Base-by-base conservation (phyloP, 164 flowering plant species). In the Umbilicus rupestris region DNA sequence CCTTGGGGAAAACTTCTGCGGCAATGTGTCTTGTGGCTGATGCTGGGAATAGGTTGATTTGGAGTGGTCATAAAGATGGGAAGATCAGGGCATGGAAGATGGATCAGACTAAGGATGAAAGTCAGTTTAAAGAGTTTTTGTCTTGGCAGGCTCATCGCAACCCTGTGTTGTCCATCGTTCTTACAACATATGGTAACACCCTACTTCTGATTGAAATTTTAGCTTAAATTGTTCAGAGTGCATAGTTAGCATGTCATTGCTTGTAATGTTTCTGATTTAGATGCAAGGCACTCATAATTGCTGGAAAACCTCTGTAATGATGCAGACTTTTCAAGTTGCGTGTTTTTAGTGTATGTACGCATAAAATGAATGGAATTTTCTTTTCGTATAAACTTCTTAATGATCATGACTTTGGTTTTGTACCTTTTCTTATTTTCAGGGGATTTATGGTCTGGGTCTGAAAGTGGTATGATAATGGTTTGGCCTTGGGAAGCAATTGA, bases 401-500 rank as follows among this genome's bases (percentile, higher is more conserved):
- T 58, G 28, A 26, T 52, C 17, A 45, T 65, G 26, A 28, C 41
- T 26, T 28, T 19, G 20, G n/a, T 44, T 33, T 55, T 74, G 7
- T 68, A 19, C 64, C 37, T 68, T 42, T 37, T 24, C 41, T 69
- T 50, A 59, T 58, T 62, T 74, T 22, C 81, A 91, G 99, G 99
- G 66, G 97, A 95, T 76, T 50, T 95, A 15, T 95, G 99, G 99
- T 83, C 97, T 6, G 96, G 97, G 59, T 81, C 86, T 15, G 99
- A 95, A 68, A 85, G 87, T 62, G 99, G 97, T 44, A 73, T 67
- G 22, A 67, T 95, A 24, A 87, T 82, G 74, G 73, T 86, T n/a
- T 92, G 99, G 99, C 91, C 96, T 52, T 89, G 99, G 97, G 99
- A 95, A 73, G 71, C 86, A 6, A 73, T 90, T 67, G 92, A 84